Percentiles rank a stretch among this genome's conserved stretches.
Evolutionary conservation across 140 eudicot genomes (phyloP).

Genomic region (Ambrosia hybrid): DNA sequence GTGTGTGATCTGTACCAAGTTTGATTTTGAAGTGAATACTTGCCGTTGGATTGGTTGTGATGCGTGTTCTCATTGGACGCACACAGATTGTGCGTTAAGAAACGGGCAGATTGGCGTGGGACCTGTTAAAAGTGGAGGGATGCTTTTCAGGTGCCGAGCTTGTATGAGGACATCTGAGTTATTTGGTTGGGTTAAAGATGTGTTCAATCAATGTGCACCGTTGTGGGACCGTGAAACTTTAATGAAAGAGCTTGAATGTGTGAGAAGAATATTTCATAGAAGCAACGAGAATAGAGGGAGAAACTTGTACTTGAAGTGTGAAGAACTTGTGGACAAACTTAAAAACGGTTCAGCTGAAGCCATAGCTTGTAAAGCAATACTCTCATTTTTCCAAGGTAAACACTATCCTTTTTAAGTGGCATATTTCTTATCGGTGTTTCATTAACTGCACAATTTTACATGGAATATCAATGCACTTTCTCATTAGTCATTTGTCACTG

Average conservation of each 20-base stretch:
- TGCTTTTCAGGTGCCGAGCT: conserved; percentile 85
- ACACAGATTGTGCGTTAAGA: conserved; percentile 87
- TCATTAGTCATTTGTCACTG: neutral
- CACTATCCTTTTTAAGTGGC: neutral
- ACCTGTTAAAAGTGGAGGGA: conserved; percentile 58
- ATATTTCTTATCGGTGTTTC: neutral
- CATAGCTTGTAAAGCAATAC: conserved; percentile 56
- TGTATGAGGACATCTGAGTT: conserved; percentile 83
- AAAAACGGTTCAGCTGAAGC: conserved; percentile 70
- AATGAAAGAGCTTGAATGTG: conserved; percentile 65
- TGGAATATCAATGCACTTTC: neutral
- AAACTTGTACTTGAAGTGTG: conserved; percentile 75
- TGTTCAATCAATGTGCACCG: conserved; percentile 84
- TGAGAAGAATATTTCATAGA: conserved; percentile 78
- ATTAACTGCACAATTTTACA: neutral
- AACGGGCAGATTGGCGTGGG: conserved; percentile 82
- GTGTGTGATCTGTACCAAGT: conserved; percentile 91
- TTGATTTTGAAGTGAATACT: conserved; percentile 93
- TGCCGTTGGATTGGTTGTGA: conserved; percentile 98
- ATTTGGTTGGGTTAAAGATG: conserved; percentile 94
- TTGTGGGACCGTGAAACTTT: conserved; percentile 79
- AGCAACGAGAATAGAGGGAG: conserved; percentile 85
- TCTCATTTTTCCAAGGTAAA: conserved; percentile 75
- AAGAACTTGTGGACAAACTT: conserved; percentile 76
- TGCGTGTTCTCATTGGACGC: conserved; percentile 91